These are phyloP conservation scores for Gentiana straminea DNA, from an alignment of 257 asterid genomes.

Conservation along the genomic window DNA sequence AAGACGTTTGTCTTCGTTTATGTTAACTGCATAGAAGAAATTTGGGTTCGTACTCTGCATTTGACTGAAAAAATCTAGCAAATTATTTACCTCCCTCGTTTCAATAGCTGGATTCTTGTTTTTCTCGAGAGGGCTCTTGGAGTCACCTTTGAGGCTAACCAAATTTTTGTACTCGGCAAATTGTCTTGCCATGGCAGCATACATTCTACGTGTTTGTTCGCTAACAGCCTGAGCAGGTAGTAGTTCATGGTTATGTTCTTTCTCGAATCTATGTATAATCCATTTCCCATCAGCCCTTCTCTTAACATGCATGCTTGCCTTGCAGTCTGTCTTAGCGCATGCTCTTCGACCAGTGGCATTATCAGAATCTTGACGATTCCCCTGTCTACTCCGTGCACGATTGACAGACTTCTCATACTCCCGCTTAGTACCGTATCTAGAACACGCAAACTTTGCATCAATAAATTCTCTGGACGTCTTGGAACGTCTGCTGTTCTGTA, in stretches of 20 bases:
- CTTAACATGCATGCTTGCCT: constrained; percentile 99
- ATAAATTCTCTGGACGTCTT: constrained; percentile 86
- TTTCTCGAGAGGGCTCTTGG: constrained; percentile 64
- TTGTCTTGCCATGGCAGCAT: constrained; percentile 89
- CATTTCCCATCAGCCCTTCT: constrained; percentile 88
- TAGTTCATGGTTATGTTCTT: constrained; percentile 89
- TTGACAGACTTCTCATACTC: constrained; percentile 75
- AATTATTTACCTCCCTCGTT: constrained; percentile 36
- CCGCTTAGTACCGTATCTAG: constrained; percentile 92
- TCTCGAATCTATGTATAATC: constrained; percentile 90
- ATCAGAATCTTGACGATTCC: constrained; percentile 68
- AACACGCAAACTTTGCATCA: constrained; percentile 94
- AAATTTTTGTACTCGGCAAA: constrained; percentile 90
- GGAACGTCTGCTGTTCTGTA: constrained; percentile 91
- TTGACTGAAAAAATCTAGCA: constrained; percentile 63
- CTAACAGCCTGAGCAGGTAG: constrained; percentile 92
- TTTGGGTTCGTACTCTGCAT: constrained; percentile 74
- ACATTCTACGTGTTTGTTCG: constrained; percentile 89
- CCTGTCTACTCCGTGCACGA: constrained; percentile 85
- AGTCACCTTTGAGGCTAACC: constrained; percentile 62
- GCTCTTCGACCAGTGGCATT: constrained; percentile 85
- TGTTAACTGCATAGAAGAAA: constrained; percentile 73
- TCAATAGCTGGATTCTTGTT: constrained; percentile 55
- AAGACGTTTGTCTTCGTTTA: constrained; percentile 68
- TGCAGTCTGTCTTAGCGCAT: constrained; percentile 92